These are phyloP conservation scores for Sporothrix brunneoviolacea DNA, from an alignment of 2,329 filamentous ascomycete species.

Conservation along the genomic window DNA sequence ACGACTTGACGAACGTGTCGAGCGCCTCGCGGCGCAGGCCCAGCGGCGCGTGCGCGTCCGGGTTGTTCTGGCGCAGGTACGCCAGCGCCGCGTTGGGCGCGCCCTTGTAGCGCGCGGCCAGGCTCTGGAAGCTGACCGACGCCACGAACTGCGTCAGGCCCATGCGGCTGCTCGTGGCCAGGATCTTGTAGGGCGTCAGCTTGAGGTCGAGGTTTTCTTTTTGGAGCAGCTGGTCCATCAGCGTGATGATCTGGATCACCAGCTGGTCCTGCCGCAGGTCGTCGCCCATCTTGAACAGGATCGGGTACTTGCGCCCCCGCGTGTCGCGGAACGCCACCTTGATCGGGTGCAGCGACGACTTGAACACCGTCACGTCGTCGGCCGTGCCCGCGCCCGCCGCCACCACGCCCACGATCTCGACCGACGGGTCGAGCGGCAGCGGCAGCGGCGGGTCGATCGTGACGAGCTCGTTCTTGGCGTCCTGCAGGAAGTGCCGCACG, in stretches of 20 bases:
- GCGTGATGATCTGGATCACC: constrained; percentile 91
- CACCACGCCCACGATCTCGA: constrained; percentile 71
- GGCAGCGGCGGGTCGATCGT: constrained; percentile 80
- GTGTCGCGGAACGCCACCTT: constrained; percentile 84
- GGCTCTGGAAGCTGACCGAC: constrained; percentile 75
- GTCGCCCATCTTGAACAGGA: constrained; percentile 96
- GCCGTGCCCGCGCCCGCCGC: constrained; percentile 32
- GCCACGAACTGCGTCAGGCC: constrained; percentile 92
- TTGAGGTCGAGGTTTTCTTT: constrained; percentile 97
- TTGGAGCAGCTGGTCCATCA: constrained; percentile 92
- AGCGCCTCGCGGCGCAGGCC: constrained; percentile 87
- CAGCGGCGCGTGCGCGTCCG: constrained; percentile 71
- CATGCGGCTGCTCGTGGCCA: constrained; percentile 83
- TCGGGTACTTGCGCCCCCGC: constrained; percentile 71
- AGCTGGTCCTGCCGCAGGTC: constrained; percentile 95
- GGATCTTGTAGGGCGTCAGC: constrained; percentile 89
- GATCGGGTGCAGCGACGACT: constrained; percentile 86
- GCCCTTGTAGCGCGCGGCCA: constrained; percentile 70
- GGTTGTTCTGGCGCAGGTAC: constrained; percentile 84
- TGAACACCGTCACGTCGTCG: constrained; percentile 87
- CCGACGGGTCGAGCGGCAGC: constrained; percentile 77
- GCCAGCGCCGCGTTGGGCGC: constrained; percentile 62
- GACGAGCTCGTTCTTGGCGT: constrained; percentile 83
- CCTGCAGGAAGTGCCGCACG: constrained; percentile 75
- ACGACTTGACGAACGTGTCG: constrained; percentile 92